Percentiles rank a stretch among this genome's conserved stretches.
Conservation (phyloP, 208 protist genomes). For the Acanthamoeba sp. region DNA sequence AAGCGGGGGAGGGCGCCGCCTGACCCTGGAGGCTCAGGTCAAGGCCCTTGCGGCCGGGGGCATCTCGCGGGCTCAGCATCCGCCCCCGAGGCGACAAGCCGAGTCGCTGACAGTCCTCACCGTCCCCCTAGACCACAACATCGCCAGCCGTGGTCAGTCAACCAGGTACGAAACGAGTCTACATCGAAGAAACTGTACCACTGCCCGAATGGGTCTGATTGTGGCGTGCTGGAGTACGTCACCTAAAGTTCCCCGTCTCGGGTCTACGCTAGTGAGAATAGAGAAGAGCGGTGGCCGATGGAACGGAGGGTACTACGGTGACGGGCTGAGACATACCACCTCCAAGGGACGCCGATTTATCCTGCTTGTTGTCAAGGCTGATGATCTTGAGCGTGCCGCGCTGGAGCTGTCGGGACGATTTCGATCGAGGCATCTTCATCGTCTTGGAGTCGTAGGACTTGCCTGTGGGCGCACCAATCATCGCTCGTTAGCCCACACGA, state of each 20-base stretch:
- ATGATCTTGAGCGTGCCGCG: background rate
- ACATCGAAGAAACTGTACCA: too few relatives aligned
- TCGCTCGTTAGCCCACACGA: too few relatives aligned
- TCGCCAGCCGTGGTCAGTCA: too few relatives aligned
- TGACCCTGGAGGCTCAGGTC: background rate
- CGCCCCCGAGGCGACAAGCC: slow-evolving; percentile 1
- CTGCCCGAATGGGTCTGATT: background rate
- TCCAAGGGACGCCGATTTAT: background rate
- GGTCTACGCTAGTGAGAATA: background rate
- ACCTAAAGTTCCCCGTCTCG: background rate
- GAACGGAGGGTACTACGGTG: background rate
- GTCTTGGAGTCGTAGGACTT: background rate
- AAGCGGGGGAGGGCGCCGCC: background rate
- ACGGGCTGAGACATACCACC: background rate
- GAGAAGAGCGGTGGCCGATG: background rate
- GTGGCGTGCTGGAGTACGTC: background rate
- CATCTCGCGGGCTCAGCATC: background rate
- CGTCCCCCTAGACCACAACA: background rate
- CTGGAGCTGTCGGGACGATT: slow-evolving; percentile 30
- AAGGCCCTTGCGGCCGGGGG: background rate
- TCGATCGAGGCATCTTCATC: slow-evolving; percentile 22
- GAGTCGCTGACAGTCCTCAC: background rate
- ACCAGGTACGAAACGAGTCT: too few relatives aligned
- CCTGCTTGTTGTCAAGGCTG: background rate
- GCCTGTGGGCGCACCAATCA: too few relatives aligned